Conservation (phyloP, 139 green algal species). For the Coelastrella sp. region DNA sequence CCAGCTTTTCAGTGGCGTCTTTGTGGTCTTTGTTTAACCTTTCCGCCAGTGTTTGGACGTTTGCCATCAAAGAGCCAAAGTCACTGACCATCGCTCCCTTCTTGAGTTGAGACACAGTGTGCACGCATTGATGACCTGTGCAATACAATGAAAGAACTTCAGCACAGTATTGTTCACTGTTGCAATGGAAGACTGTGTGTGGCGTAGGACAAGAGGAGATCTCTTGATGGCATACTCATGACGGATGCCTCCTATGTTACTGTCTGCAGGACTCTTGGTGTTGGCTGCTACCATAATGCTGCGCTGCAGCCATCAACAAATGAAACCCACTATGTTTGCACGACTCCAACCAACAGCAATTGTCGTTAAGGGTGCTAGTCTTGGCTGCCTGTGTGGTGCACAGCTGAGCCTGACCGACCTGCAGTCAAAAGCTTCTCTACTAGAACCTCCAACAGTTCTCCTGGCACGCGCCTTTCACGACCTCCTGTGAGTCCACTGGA, state of each 20-base stretch:
- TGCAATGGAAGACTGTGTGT: neutral
- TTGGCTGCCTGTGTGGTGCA: neutral
- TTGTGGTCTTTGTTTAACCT: neutral
- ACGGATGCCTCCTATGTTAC: neutral
- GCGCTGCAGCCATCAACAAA: no score
- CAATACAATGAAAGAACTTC: neutral
- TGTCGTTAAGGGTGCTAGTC: no score
- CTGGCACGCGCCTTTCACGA: constrained; percentile 19
- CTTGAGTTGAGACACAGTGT: constrained; percentile 46
- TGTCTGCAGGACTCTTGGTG: neutral
- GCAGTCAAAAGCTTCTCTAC: constrained; percentile 41
- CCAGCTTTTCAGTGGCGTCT: neutral
- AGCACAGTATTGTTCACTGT: neutral
- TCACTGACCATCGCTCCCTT: constrained; percentile 48
- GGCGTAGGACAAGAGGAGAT: no score
- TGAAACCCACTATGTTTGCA: no score
- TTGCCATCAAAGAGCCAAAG: constrained; percentile 26
- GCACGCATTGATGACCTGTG: constrained; percentile 42
- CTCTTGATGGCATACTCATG: no score
- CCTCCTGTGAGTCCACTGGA: neutral
- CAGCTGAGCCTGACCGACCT: no score
- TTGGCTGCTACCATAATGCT: no score
- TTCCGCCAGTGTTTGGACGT: neutral
- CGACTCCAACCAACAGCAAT: no score
- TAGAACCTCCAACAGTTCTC: constrained; percentile 45